Conservation (phyloP, 1,284 basidiomycete genomes). For the Cryptococcus depauperatus region DNA sequence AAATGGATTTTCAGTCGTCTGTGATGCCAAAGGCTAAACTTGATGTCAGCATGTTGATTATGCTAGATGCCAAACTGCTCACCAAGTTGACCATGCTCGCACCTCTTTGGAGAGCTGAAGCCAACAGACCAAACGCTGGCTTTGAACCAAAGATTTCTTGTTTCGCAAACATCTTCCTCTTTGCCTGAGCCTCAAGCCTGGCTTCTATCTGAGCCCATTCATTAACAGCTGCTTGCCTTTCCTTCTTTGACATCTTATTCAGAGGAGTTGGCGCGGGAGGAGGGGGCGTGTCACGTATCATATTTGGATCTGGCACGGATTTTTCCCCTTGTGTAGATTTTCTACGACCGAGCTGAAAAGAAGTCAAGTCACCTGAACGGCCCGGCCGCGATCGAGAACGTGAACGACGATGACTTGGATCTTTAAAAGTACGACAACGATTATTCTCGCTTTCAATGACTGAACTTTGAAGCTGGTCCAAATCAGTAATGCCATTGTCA, state of each 20-base stretch:
- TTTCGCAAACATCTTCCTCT: slow-evolving; percentile 43
- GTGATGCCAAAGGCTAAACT: too few species aligned
- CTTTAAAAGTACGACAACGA: not conserved
- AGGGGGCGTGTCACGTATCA: slow-evolving; percentile 11
- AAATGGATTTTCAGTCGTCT: too few species aligned
- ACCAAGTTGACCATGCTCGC: slow-evolving; percentile 42
- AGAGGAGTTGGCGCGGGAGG: slow-evolving; percentile 30
- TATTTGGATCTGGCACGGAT: not conserved
- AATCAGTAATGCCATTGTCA: not conserved
- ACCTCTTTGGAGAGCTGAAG: slow-evolving; percentile 32
- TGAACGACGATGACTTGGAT: slow-evolving; percentile 5
- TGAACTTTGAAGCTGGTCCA: too few species aligned
- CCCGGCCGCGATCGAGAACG: slow-evolving; percentile 5
- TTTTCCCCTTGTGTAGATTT: slow-evolving; percentile 3
- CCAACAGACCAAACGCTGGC: slow-evolving; percentile 24
- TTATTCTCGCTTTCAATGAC: not conserved
- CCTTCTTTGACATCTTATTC: slow-evolving; percentile 28
- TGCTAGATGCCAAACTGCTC: slow-evolving; percentile 12
- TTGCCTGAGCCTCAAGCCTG: slow-evolving; percentile 34
- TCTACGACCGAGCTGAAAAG: slow-evolving; percentile 4
- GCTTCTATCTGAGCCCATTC: slow-evolving; percentile 33
- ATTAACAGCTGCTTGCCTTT: slow-evolving; percentile 23
- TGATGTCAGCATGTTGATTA: slow-evolving; percentile 10
- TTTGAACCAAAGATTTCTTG: slow-evolving; percentile 28
- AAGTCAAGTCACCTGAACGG: slow-evolving; percentile 8